Percentiles rank a stretch among this genome's conserved stretches.
Evolutionary conservation across 345 rosid genomes (phyloP).

Genomic region (Erodium maritimum): DNA sequence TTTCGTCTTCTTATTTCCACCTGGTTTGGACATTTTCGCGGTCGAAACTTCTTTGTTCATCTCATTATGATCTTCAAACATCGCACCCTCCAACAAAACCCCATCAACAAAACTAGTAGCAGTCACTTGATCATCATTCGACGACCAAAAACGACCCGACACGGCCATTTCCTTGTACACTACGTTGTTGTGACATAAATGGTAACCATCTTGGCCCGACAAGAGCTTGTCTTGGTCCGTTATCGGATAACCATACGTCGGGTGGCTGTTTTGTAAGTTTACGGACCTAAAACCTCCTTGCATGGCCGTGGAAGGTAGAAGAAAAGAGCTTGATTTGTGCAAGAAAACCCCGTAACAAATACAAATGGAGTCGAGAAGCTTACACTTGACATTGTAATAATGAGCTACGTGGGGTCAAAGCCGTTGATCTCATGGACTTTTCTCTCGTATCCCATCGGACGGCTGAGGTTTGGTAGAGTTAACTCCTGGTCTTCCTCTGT

Average conservation of each 20-base stretch:
- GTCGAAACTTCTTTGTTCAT: constrained; percentile 10
- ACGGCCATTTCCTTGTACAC: too few relatives aligned
- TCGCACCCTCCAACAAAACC: constrained; percentile 11
- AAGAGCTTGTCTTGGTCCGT: constrained; percentile 76
- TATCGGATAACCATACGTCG: constrained; percentile 42
- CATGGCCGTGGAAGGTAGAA: constrained; percentile 18
- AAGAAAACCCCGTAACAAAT: background rate
- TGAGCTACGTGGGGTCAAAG: constrained; percentile 16
- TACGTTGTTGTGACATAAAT: too few relatives aligned
- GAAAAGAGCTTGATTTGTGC: constrained; percentile 13
- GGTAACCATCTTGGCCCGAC: constrained; percentile 34
- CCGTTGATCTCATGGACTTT: constrained; percentile 18
- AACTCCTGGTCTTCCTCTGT: constrained; percentile 54
- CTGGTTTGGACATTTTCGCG: constrained; percentile 10
- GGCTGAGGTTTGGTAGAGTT: constrained; percentile 22
- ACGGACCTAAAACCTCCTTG: too few relatives aligned
- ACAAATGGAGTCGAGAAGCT: too few relatives aligned
- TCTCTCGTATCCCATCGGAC: constrained; percentile 18
- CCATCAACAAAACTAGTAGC: constrained; percentile 11
- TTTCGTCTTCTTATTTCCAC: too few relatives aligned
- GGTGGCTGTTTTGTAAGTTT: constrained; percentile 8
- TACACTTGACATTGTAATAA: too few relatives aligned
- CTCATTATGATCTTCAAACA: constrained; percentile 17
- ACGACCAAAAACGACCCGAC: too few relatives aligned
- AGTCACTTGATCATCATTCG: background rate